phyloP scores from a whole-genome alignment of 805 yeast species.

The baker's yeast (Saccharomyces cerevisiae) region DNA sequence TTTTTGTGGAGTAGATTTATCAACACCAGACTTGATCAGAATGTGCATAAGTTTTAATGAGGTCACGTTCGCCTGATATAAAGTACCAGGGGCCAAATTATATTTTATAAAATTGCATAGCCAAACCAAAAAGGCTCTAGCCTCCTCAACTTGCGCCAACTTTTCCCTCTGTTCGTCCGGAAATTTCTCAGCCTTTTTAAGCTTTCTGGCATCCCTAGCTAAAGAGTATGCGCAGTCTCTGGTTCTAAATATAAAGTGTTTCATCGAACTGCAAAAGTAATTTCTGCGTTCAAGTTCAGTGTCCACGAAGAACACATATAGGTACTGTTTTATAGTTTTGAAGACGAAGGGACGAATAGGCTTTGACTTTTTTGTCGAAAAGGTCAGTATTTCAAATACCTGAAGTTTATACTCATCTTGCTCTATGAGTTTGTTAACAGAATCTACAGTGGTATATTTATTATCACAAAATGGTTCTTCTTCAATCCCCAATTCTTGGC shows the following conservation, averaged over 20 bases:
- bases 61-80: constrained; percentile 45
- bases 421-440: constrained; percentile 36
- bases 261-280: constrained; percentile 51
- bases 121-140: constrained; percentile 36
- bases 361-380: constrained; percentile 53
- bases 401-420: constrained; percentile 41
- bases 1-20: constrained; percentile 33
- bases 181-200: constrained; percentile 32
- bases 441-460: constrained; percentile 28
- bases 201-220: constrained; percentile 42
- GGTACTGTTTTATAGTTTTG: constrained; percentile 35
- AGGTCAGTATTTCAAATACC: constrained; percentile 52
- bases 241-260: constrained; percentile 54
- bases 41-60: constrained; percentile 40
- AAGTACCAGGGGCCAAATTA: constrained; percentile 47
- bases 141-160: constrained; percentile 25
- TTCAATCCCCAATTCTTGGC: constrained; percentile 49
- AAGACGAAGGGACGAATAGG: constrained; percentile 43
- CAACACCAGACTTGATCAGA: constrained; percentile 50
- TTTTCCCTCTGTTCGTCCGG: constrained; percentile 32
- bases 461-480: constrained; percentile 41
- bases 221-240: constrained; percentile 60
- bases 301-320: constrained; percentile 53
- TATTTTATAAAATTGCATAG: constrained; percentile 31
- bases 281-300: constrained; percentile 61